phyloP scores from a whole-genome alignment of 805 yeast species.

The Millerago galiae region DNA sequence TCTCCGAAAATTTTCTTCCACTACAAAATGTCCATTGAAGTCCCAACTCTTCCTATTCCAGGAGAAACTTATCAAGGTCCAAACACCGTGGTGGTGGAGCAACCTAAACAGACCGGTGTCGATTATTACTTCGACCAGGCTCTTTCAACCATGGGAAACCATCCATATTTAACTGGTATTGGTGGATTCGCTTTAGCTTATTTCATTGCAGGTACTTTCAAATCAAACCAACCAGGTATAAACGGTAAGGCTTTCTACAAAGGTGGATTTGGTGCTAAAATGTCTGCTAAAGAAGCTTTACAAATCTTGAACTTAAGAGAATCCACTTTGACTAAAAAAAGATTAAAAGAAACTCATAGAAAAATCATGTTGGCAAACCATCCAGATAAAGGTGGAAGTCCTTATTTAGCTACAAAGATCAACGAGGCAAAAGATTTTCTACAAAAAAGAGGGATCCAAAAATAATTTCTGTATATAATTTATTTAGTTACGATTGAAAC shows the following conservation, averaged over 20 bases:
- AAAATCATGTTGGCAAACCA: constrained; percentile 82
- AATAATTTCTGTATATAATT: constrained; percentile 7
- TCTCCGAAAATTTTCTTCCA: neutral
- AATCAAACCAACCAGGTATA: constrained; percentile 30
- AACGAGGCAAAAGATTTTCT: constrained; percentile 86
- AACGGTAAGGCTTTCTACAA: constrained; percentile 55
- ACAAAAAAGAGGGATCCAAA: constrained; percentile 40
- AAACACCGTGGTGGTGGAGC: constrained; percentile 16
- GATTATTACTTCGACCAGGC: constrained; percentile 65
- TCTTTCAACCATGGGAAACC: constrained; percentile 56
- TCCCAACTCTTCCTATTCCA: constrained; percentile 51
- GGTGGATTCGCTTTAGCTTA: constrained; percentile 65
- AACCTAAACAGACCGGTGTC: constrained; percentile 22
- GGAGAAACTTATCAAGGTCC: constrained; percentile 35
- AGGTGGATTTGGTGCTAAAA: constrained; percentile 91
- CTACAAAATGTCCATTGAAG: constrained; percentile 28
- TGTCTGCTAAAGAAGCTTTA: constrained; percentile 84
- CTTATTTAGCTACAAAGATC: constrained; percentile 82
- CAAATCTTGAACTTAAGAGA: constrained; percentile 75
- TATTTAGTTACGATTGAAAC: constrained; percentile 84
- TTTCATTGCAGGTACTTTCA: constrained; percentile 60
- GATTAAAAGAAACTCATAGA: constrained; percentile 74
- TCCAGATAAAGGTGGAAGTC: constrained; percentile 93
- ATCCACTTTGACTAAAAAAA: constrained; percentile 52
- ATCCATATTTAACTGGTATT: constrained; percentile 66